Conservation (phyloP, 345 rosid genomes). For the Linum trigynum region DNA sequence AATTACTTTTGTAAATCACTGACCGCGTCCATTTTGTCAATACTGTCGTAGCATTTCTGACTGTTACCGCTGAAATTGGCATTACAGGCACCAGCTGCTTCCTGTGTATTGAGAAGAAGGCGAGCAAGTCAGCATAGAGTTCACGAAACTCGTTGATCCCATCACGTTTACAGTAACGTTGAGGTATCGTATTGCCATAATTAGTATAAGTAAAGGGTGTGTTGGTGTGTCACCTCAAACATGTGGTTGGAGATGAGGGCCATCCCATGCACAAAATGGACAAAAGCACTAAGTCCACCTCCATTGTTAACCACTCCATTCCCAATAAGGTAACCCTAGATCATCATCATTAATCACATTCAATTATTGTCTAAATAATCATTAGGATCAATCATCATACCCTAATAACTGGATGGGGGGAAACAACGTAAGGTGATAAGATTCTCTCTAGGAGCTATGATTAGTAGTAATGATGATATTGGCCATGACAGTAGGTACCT, state of each 20-base stretch:
- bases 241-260: constrained; percentile 32
- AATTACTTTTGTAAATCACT: no score
- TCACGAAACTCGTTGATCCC: no score
- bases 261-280: constrained; percentile 39
- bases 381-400: no score
- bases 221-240: constrained; percentile 16
- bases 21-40: constrained; percentile 22
- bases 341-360: not conserved
- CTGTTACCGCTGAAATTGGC: constrained; percentile 20
- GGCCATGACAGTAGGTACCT: no score
- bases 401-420: no score
- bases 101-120: constrained; percentile 14
- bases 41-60: constrained; percentile 9
- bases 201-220: not conserved
- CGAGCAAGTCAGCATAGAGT: no score
- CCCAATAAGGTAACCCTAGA: constrained; percentile 37
- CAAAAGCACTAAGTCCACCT: constrained; percentile 12
- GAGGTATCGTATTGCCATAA: not conserved
- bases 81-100: constrained; percentile 23
- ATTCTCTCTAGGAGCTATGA: no score
- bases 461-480: no score
- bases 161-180: not conserved
- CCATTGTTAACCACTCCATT: constrained; percentile 23
- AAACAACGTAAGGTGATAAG: no score
- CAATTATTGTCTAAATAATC: no score